A percentile compares a stretch with the other conserved stretches of the same genome.
These are phyloP conservation scores for Rhizopogon vinicolor DNA, from an alignment of 768 basidiomycete species.

Conservation along the genomic window DNA sequence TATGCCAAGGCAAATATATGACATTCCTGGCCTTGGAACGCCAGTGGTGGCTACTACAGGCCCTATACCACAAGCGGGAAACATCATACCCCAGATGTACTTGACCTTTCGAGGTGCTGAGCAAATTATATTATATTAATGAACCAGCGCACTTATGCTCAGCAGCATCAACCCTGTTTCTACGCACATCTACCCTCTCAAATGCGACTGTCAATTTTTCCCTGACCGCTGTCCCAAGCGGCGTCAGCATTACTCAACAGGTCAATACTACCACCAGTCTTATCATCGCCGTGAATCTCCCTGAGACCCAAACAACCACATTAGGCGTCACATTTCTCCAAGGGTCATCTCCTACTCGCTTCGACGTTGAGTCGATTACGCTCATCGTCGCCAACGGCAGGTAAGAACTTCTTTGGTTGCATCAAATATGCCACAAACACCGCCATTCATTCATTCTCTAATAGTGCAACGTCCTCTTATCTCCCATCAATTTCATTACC, in stretches of 20 bases:
- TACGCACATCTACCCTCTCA: slow-evolving; percentile 39
- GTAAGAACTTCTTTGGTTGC: slow-evolving; percentile 20
- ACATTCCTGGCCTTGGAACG: slow-evolving; percentile 7
- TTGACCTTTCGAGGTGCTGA: slow-evolving; percentile 47
- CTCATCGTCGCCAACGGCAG: slow-evolving; percentile 33
- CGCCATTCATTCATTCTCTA: not conserved
- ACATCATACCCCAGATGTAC: slow-evolving; percentile 55
- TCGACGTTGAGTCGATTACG: slow-evolving; percentile 35
- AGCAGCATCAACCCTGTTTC: slow-evolving; percentile 39
- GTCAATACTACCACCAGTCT: slow-evolving; percentile 39
- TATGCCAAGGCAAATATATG: slow-evolving; percentile 16
- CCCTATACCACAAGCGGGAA: slow-evolving; percentile 33
- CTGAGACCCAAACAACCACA: slow-evolving; percentile 34
- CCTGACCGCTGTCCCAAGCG: slow-evolving; percentile 31
- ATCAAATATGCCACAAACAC: not conserved
- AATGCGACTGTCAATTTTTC: slow-evolving; percentile 53
- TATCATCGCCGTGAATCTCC: slow-evolving; percentile 36
- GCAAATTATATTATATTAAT: slow-evolving; percentile 4
- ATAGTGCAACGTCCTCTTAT: slow-evolving; percentile 23
- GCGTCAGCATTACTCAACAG: slow-evolving; percentile 29
- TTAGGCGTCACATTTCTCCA: slow-evolving; percentile 38
- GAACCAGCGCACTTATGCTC: not conserved
- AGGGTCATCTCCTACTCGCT: slow-evolving; percentile 18
- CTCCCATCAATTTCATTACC: slow-evolving; percentile 21
- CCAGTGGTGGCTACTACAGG: slow-evolving; percentile 34